These are phyloP conservation scores for Helenozyma baotianmanensis DNA, from an alignment of 805 yeast genomes.

Conservation along the genomic window DNA sequence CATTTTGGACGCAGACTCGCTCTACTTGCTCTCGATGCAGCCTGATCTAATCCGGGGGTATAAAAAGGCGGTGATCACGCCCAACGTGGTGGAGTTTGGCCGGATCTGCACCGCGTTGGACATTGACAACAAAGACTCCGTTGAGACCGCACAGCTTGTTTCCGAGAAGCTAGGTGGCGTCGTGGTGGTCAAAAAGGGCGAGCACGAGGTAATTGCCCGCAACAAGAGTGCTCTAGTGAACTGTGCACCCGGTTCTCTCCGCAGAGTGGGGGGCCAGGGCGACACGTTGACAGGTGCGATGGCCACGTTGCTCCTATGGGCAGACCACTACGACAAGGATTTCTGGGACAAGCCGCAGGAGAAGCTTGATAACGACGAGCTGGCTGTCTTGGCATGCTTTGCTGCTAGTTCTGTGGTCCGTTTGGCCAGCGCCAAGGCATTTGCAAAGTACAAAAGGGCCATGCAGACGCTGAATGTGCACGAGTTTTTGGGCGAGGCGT, in stretches of 20 bases:
- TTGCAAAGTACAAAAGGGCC: constrained; percentile 58
- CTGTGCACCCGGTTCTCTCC: constrained; percentile 57
- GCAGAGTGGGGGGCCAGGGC: constrained; percentile 96
- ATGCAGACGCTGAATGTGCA: constrained; percentile 86
- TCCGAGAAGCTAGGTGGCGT: constrained; percentile 52
- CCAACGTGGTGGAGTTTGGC: constrained; percentile 81
- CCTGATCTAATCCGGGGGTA: constrained; percentile 55
- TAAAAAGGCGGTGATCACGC: constrained; percentile 69
- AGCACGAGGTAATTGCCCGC: constrained; percentile 56
- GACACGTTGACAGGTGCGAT: constrained; percentile 84
- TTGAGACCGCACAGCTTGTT: constrained; percentile 35
- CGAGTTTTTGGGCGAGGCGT: constrained; percentile 60
- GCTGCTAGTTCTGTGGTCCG: constrained; percentile 72
- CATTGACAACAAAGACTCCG: constrained; percentile 21
- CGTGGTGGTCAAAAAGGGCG: constrained; percentile 71
- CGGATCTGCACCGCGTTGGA: constrained; percentile 55
- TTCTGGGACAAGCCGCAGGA: constrained; percentile 47
- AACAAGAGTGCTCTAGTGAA: constrained; percentile 40
- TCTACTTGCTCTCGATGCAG: constrained; percentile 58
- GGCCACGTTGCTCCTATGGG: constrained; percentile 83
- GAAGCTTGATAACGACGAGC: constrained; percentile 25
- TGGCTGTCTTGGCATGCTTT: constrained; percentile 53
- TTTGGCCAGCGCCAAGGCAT: constrained; percentile 62
- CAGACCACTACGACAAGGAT: constrained; percentile 52
- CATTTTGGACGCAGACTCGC: constrained; percentile 87